Base-by-base conservation (phyloP, 345 rosid species). In the Noccaea bulbosa region DNA sequence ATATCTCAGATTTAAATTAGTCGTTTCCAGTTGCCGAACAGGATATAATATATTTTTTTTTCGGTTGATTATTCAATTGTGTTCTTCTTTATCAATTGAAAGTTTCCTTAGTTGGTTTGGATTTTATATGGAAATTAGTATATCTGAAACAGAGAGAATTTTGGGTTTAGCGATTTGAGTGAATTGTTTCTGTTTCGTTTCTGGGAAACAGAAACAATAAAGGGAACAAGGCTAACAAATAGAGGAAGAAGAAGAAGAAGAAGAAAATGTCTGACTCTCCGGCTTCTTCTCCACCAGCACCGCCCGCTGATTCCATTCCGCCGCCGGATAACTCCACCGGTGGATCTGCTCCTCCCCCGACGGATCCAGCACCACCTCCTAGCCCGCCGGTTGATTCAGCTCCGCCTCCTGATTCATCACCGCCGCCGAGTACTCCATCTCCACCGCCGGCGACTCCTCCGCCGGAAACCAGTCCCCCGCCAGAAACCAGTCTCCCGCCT, bases 241-340 rank as follows among this genome's bases (percentile, higher is more conserved):
- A 24, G 27, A 0, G 33, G 10, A 41, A 45, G 22, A 38, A 35
- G 3, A 30, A 64, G 15, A 17, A 8, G 33, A 12, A 38, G 57
- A 39, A 41, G 15, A 41, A 35, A 67, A 86, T 83, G 89, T 77
- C 79, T 46, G 77, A 15, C 27, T 34, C 79, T 46, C 83, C 84
- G 54, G 40, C 68, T 74, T 56, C 83, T 76, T 72, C 83, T 8
- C 72, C 78, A 27, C 75, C 79, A 1, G 53, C 65, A 54, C 79
- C 79, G 6, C 15, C 75, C 0, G 50, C 47, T 0, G 68, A 49
- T 48, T 64, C 71, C 0, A 1, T 0, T 61, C 73, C 77, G 0
- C 73, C 77, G 2, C 77, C 77, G 12, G 72, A 37, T 47, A 60
- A 4, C 50, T 64, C 80, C 0, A 14, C 30, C 39, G 75, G 61